phyloP scores from a whole-genome alignment of 2,329 filamentous ascomycete species.

The Domatiomyces globalis region DNA sequence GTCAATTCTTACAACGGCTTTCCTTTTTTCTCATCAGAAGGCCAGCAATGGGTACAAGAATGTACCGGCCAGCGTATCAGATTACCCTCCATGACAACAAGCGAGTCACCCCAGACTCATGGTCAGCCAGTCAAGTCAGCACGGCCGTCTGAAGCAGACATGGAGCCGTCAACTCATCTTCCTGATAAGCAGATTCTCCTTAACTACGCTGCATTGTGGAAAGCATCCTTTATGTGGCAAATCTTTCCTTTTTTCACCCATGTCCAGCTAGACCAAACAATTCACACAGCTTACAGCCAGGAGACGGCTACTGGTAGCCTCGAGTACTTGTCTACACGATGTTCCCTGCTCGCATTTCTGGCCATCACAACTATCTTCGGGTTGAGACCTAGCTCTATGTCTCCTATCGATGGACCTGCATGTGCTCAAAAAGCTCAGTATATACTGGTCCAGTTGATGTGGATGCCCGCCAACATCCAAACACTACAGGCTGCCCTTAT shows the following conservation, averaged over 20 bases:
- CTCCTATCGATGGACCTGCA: background rate
- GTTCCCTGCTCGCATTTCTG: background rate
- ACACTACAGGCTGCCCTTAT: conserved; percentile 35
- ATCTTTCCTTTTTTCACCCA: background rate
- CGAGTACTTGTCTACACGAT: background rate
- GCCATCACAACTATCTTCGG: background rate
- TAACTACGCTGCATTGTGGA: background rate
- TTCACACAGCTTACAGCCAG: background rate
- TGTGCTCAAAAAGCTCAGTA: background rate
- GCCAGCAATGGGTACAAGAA: conserved; percentile 33
- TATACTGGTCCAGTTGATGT: conserved; percentile 25
- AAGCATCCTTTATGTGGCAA: background rate
- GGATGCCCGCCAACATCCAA: conserved; percentile 23
- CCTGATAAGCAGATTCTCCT: background rate
- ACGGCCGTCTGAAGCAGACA: background rate
- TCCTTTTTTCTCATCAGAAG: conserved; percentile 35
- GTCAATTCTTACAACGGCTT: conserved; percentile 37
- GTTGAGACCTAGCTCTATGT: background rate
- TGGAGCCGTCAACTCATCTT: background rate
- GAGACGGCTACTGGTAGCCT: background rate
- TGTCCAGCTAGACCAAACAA: background rate
- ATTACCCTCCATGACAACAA: background rate
- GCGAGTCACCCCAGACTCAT: background rate
- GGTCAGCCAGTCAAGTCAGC: background rate
- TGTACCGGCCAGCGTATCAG: background rate